Percentiles rank a stretch among this genome's conserved stretches.
Evolutionary conservation across 768 basidiomycete species (phyloP).

Genomic region (Suillus alpinus): DNA sequence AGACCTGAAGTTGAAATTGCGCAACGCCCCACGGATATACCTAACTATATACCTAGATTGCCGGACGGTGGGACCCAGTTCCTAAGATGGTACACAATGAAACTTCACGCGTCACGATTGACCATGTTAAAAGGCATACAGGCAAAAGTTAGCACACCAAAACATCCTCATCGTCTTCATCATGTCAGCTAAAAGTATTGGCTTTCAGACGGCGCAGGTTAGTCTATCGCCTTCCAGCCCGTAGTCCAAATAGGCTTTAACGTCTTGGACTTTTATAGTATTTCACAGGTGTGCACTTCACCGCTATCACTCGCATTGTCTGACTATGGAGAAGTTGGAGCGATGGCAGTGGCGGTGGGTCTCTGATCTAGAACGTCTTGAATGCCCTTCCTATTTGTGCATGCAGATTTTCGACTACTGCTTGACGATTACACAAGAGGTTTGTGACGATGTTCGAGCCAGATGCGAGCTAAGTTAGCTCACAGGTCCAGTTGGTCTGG

Average conservation of each 20-base stretch:
- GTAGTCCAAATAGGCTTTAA: background rate
- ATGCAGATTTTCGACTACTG: slow-evolving; percentile 3
- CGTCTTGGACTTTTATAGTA: background rate
- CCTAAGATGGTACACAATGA: background rate
- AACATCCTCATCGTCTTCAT: background rate
- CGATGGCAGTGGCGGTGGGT: background rate
- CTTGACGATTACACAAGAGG: slow-evolving; percentile 3
- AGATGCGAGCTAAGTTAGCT: too few relatives aligned
- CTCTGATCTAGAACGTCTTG: background rate
- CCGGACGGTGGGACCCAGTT: background rate
- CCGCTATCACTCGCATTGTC: background rate
- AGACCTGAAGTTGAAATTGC: background rate
- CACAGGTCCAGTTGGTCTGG: slow-evolving; percentile 4
- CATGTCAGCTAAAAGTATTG: background rate
- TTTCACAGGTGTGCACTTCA: background rate
- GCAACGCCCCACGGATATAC: background rate
- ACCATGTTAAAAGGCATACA: background rate
- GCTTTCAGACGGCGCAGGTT: background rate
- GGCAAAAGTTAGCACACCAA: background rate
- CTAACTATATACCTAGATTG: background rate
- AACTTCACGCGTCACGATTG: background rate
- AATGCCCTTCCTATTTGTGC: background rate
- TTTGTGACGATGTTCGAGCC: background rate
- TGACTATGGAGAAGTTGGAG: background rate
- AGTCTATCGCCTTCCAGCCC: background rate